Percentiles rank a stretch among this genome's conserved stretches.
These are phyloP conservation scores for Apiospora sp. DNA, from an alignment of 2,329 filamentous ascomycete genomes.

Conservation along the genomic window DNA sequence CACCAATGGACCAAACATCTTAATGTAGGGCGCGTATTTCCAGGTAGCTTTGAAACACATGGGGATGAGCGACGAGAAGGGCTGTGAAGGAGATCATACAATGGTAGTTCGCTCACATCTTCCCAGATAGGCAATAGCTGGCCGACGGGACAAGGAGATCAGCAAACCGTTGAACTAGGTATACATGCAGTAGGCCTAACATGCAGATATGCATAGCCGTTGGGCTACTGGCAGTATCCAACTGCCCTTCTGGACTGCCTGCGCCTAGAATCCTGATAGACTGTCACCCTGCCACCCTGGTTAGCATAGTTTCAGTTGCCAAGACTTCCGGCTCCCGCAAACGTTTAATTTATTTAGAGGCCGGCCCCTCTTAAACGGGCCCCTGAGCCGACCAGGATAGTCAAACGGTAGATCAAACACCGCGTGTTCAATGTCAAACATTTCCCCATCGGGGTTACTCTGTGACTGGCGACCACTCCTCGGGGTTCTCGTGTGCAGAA, in stretches of 20 bases:
- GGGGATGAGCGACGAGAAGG: constrained; percentile 10
- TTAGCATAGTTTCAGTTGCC: constrained; percentile 13
- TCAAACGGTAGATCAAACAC: constrained; percentile 22
- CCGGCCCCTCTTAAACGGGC: background rate
- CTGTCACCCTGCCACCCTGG: background rate
- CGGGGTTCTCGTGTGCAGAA: background rate
- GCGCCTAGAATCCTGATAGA: too few relatives aligned
- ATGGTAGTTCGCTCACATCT: constrained; percentile 13
- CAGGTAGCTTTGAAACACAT: constrained; percentile 7
- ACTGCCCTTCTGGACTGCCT: too few relatives aligned
- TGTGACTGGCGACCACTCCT: background rate
- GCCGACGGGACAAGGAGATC: background rate
- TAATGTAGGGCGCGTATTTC: background rate
- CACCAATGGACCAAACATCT: background rate
- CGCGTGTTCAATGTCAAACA: constrained; percentile 14
- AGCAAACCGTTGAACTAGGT: background rate
- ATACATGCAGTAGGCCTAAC: too few relatives aligned
- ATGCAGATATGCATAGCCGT: background rate
- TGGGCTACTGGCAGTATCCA: background rate
- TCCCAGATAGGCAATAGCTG: background rate
- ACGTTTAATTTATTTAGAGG: constrained; percentile 16
- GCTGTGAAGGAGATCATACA: constrained; percentile 20
- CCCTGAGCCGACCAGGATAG: background rate
- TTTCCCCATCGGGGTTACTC: constrained; percentile 5
- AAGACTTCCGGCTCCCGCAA: constrained; percentile 12